phyloP scores from a whole-genome alignment of 2,329 filamentous ascomycete genomes.

The Cercospora berteroae region DNA sequence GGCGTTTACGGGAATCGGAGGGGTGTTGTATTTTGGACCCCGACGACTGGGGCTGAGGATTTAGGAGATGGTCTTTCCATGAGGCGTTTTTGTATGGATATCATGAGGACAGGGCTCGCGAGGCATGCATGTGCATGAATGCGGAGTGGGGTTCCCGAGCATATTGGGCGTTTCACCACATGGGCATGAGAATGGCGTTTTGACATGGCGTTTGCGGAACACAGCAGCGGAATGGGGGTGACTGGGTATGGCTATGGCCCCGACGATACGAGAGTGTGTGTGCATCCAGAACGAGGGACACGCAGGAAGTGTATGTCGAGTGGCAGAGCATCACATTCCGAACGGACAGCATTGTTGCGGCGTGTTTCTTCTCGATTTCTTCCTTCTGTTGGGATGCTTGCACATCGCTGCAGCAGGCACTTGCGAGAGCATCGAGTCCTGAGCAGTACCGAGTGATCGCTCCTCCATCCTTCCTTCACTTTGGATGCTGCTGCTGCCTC shows the following conservation, averaged over 20 bases:
- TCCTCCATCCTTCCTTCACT: too few relatives aligned
- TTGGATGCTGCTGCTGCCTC: too few relatives aligned
- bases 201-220: not conserved
- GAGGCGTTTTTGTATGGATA: not conserved
- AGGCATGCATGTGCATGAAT: not conserved
- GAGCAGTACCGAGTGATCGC: not conserved
- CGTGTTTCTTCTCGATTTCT: fast-evolving
- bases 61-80: constrained; percentile 7
- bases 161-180: not conserved
- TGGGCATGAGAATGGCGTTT: not conserved
- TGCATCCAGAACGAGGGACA: not conserved
- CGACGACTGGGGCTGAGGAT: constrained; percentile 36
- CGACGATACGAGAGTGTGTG: not conserved
- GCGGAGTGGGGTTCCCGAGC: not conserved
- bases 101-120: not conserved
- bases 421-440: not conserved
- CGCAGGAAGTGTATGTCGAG: not conserved
- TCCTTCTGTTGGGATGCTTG: not conserved
- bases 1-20: constrained; percentile 48
- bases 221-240: not conserved
- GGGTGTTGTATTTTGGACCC: constrained; percentile 48
- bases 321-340: not conserved
- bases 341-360: not conserved
- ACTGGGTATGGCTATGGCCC: not conserved
- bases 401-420: not conserved